phyloP scores from a whole-genome alignment of 148 eudicot genomes.

The Agrostemma githago region DNA sequence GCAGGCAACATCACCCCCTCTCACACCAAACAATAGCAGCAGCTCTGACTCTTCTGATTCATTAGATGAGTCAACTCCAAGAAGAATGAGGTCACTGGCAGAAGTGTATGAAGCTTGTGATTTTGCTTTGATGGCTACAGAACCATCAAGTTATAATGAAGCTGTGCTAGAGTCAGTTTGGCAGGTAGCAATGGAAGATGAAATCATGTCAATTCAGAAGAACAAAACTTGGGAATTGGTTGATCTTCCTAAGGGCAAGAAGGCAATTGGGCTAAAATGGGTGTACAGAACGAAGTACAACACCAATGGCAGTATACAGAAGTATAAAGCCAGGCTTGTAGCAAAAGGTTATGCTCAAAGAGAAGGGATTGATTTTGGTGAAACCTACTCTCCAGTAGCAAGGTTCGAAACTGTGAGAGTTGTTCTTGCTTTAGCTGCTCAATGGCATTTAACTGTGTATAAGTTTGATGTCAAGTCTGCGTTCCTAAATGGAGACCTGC shows the following conservation, averaged over 20 bases:
- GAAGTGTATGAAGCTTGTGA: neutral
- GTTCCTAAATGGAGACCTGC: neutral
- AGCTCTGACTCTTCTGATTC: neutral
- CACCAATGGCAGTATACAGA: neutral
- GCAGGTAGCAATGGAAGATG: slow-evolving; percentile 15
- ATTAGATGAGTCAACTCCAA: neutral
- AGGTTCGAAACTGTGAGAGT: too few relatives aligned
- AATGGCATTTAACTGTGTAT: too few relatives aligned
- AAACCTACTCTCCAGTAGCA: neutral
- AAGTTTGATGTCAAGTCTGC: too few relatives aligned
- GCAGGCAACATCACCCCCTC: neutral
- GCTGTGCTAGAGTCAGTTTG: neutral
- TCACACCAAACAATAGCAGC: neutral
- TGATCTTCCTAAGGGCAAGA: slow-evolving; percentile 2
- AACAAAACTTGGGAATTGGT: slow-evolving; percentile 17
- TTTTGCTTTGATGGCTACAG: neutral
- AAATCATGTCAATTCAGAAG: neutral
- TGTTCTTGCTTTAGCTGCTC: neutral
- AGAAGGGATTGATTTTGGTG: slow-evolving; percentile 4
- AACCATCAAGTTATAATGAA: slow-evolving; percentile 9
- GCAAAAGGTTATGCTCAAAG: neutral
- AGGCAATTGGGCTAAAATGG: neutral
- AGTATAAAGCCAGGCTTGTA: neutral
- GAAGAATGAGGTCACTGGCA: neutral
- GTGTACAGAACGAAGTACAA: neutral